Conservation (phyloP, 2,329 filamentous ascomycete genomes). For the Pseudogymnoascus sp. region DNA sequence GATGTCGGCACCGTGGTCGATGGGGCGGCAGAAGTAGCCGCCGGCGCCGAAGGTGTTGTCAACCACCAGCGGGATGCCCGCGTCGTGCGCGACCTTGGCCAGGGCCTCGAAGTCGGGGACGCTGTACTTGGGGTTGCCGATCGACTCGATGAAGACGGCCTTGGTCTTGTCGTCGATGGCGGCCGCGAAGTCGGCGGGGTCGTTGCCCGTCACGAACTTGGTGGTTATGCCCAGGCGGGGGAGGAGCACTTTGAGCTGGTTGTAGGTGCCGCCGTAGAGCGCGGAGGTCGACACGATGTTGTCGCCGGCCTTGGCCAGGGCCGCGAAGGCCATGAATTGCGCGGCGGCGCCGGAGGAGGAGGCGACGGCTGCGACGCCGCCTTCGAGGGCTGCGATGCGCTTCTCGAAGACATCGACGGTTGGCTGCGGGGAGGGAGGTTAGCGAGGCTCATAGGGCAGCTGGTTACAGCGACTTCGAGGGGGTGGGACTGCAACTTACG, state of each 20-base stretch:
- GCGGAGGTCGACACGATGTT: conserved; percentile 90
- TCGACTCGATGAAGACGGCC: conserved; percentile 83
- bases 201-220: conserved; percentile 80
- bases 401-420: conserved; percentile 96
- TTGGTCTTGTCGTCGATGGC: conserved; percentile 91
- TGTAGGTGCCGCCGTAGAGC: conserved; percentile 92
- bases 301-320: conserved; percentile 80
- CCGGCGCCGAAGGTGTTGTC: conserved; percentile 96
- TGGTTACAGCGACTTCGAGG: neutral
- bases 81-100: conserved; percentile 65
- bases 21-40: conserved; percentile 78
- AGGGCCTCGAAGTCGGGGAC: conserved; percentile 86
- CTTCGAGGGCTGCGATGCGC: conserved; percentile 89
- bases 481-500: conserved; percentile 33
- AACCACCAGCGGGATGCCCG: conserved; percentile 51
- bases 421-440: conserved; percentile 46
- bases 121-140: conserved; percentile 91
- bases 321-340: conserved; percentile 81
- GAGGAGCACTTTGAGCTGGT: conserved; percentile 89
- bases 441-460: neutral
- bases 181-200: conserved; percentile 66
- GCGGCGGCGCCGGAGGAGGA: conserved; percentile 81
- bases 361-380: conserved; percentile 78
- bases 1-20: conserved; percentile 87
- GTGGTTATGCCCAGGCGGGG: conserved; percentile 79